A percentile compares a stretch with the other conserved stretches of the same genome.
phyloP scores from a whole-genome alignment of 1,284 basidiomycete genomes.

The Papiliotrema terrestris region DNA sequence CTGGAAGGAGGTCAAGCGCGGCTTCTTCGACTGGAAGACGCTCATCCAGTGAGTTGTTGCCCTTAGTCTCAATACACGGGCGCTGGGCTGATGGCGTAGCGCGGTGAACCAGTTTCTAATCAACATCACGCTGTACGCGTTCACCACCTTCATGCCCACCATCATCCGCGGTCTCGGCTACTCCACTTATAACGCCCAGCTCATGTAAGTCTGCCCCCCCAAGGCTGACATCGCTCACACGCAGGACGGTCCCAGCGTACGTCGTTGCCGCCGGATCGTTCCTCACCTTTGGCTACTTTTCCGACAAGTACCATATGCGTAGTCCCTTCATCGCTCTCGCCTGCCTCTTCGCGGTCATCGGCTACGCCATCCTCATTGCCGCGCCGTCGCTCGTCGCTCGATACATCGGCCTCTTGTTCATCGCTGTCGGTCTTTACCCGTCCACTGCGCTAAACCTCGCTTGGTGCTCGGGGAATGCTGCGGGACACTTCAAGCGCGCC shows the following conservation, averaged over 20 bases:
- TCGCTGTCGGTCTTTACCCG: constrained; percentile 10
- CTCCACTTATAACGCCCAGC: constrained; percentile 22
- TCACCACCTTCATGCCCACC: constrained; percentile 20
- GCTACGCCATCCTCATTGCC: background rate
- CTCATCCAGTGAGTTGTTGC: no score
- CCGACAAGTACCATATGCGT: constrained; percentile 16
- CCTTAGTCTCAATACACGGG: no score
- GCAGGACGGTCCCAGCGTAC: no score
- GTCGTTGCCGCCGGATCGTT: constrained; percentile 18
- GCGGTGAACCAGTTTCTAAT: constrained; percentile 21
- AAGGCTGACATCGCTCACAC: no score
- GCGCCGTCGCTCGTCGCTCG: constrained; percentile 4
- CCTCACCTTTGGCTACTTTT: constrained; percentile 8
- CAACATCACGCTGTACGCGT: constrained; percentile 16
- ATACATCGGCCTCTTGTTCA: constrained; percentile 13
- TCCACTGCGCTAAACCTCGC: constrained; percentile 9
- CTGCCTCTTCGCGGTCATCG: no score
- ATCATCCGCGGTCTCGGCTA: constrained; percentile 24
- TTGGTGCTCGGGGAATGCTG: no score
- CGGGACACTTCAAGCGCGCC: constrained; percentile 20
- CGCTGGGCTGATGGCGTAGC: no score
- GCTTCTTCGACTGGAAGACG: no score
- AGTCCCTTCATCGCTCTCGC: constrained; percentile 15
- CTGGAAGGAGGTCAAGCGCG: constrained; percentile 19
- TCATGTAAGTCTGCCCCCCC: constrained; percentile 27